Evolutionary conservation across 192 early-diverging fungal species (phyloP), one percentile per base, ranked within the genome.

Genomic region (Rhizophagus sp.): DNA sequence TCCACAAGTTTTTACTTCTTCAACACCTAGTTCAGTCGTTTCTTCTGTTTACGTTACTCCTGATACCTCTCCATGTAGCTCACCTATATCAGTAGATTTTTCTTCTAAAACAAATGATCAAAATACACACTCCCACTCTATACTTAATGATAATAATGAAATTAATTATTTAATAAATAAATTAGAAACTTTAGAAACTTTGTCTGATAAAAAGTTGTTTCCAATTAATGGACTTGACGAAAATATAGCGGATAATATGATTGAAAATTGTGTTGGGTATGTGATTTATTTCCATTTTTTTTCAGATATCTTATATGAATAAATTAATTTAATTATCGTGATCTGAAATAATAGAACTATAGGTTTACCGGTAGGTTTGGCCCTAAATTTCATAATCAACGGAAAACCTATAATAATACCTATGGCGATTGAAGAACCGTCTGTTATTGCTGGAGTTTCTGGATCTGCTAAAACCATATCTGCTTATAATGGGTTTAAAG

Each of bases 341-440:
- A 27, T 19, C 61, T 41, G 24, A 22, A 50, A 61, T 5, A 8
- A 8, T 77, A 92, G 91, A 50, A 93, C 90, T 9, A 77, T 93
- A 80, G 93, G 91, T 57, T 69, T 94, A 9, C 93, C 93, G 4
- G 81, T 94, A 34, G 93, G 93, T 13, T 82, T 94, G 19, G 93
- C 91, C 0, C 85, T 94, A 34, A 94, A 94, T 84, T 92, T 93
- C 64, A 84, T 86, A 62, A 93, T 94, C 82, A 91, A 94, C 80
- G 88, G 82, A 7, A 80, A 79, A 6, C 84, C 91, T 5, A 73
- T 84, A 10, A 89, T 92, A 11, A 87, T 93, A 47, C 93, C 93
- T 11, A 94, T 94, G 93, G 91, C 90, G 17, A 89, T 94, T 15
- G 93, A 94, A 80, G 93, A 94, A 78, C 92, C 93, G 10, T 92